These are phyloP conservation scores for Thecamonas trahens DNA, from an alignment of 78 protist genomes.

Conservation along the genomic window DNA sequence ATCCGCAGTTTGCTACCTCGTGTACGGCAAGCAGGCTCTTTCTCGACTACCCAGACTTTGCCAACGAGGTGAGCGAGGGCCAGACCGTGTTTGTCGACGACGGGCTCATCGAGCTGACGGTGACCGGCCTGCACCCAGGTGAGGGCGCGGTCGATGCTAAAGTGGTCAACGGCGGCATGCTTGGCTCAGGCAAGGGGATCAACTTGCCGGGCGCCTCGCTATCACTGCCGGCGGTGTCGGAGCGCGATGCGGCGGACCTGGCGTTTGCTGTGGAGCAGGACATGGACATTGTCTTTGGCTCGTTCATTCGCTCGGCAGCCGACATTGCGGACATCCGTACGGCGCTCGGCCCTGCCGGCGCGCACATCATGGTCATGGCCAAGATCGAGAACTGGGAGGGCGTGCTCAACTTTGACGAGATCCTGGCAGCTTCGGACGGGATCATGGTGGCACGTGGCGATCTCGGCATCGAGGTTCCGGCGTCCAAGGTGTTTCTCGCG, in stretches of 20 bases:
- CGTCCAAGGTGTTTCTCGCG: slow-evolving; percentile 55
- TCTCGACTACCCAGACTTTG: slow-evolving; percentile 21
- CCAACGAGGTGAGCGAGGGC: slow-evolving; percentile 11
- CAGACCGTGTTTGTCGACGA: slow-evolving; percentile 48
- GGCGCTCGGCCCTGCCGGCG: slow-evolving; percentile 28
- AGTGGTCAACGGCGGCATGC: slow-evolving; percentile 45
- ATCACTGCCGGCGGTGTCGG: slow-evolving; percentile 68
- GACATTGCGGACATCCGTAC: slow-evolving; percentile 49
- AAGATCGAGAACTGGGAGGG: slow-evolving; percentile 73
- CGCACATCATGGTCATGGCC: slow-evolving; percentile 18
- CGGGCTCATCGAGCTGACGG: slow-evolving; percentile 49
- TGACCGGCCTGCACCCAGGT: slow-evolving; percentile 1
- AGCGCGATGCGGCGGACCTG: slow-evolving; percentile 64
- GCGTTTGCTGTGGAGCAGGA: slow-evolving; percentile 31
- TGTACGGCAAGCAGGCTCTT: neutral
- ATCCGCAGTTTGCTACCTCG: neutral
- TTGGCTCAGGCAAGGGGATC: slow-evolving; percentile 61
- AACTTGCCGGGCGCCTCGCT: slow-evolving; percentile 66
- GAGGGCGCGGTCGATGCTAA: neutral
- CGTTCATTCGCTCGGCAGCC: slow-evolving; percentile 53
- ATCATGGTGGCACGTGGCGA: slow-evolving; percentile 95
- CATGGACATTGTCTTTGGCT: slow-evolving; percentile 74
- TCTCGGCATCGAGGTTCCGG: slow-evolving; percentile 81
- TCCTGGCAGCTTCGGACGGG: slow-evolving; percentile 72
- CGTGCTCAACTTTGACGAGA: slow-evolving; percentile 66